Conservation (phyloP, 73 alveolate genomes). For the Blepharisma stoltei region DNA sequence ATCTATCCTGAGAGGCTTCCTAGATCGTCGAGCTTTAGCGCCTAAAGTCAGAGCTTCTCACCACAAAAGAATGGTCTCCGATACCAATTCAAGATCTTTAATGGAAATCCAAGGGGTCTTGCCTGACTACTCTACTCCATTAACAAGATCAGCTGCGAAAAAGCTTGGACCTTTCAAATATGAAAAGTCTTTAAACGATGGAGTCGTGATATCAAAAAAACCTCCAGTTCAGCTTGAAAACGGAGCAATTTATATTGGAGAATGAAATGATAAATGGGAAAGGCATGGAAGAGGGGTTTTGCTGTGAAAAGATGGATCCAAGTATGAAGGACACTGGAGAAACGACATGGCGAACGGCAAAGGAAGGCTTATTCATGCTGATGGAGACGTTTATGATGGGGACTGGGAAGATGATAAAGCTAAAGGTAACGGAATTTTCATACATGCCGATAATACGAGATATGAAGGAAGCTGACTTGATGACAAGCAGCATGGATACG, state of each 20-base stretch:
- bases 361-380: constrained; percentile 22
- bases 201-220: not conserved
- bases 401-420: constrained; percentile 13
- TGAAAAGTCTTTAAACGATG: constrained; percentile 1
- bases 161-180: constrained; percentile 26
- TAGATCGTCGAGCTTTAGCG: not conserved
- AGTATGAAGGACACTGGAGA: constrained; percentile 14
- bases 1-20: not conserved
- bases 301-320: constrained; percentile 8
- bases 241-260: constrained; percentile 38
- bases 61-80: not conserved
- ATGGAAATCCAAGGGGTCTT: constrained; percentile 1
- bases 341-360: constrained; percentile 6
- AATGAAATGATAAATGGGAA: constrained; percentile 32
- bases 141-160: constrained; percentile 4
- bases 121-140: constrained; percentile 36
- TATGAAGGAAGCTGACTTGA: constrained; percentile 23
- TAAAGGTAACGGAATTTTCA: not conserved
- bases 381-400: constrained; percentile 12
- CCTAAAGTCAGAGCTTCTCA: not conserved
- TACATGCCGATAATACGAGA: constrained; percentile 9
- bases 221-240: constrained; percentile 37
- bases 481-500: constrained; percentile 27
- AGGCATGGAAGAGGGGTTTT: constrained; percentile 30
- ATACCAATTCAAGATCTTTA: not conserved